phyloP scores from a whole-genome alignment of 164 flowering plant genomes.

The Kalanchoe fedtschenkoi region DNA sequence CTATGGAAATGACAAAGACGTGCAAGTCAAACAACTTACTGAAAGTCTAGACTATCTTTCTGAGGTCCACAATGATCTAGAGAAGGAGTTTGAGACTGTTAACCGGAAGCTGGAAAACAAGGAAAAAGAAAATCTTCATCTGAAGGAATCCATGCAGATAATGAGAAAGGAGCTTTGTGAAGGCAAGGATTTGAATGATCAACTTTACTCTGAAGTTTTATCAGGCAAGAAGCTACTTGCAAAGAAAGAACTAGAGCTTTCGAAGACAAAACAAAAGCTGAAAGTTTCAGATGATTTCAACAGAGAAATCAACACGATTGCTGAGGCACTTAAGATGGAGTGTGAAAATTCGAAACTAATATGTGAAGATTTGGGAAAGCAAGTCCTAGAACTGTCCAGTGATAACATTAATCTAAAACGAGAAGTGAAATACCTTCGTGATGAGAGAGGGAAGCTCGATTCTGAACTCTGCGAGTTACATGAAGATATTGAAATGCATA shows the following conservation, averaged over 20 bases:
- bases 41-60: slow-evolving; percentile 30
- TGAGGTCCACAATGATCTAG: slow-evolving; percentile 26
- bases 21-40: slow-evolving; percentile 26
- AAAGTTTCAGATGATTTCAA: slow-evolving; percentile 26
- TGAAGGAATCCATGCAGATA: slow-evolving; percentile 33
- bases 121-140: slow-evolving; percentile 33
- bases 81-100: slow-evolving; percentile 22
- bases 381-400: slow-evolving; percentile 25
- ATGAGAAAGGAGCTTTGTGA: slow-evolving; percentile 33
- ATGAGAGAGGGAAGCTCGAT: slow-evolving; percentile 31
- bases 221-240: slow-evolving; percentile 24
- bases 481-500: slow-evolving; percentile 35
- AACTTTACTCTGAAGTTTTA: slow-evolving; percentile 28
- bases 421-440: slow-evolving; percentile 39
- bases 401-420: slow-evolving; percentile 16
- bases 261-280: slow-evolving; percentile 35
- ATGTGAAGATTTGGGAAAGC: slow-evolving; percentile 26
- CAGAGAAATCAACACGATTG: slow-evolving; percentile 21
- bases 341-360: slow-evolving; percentile 20
- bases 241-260: slow-evolving; percentile 38
- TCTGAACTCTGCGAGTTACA: slow-evolving; percentile 26
- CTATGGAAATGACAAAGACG: slow-evolving; percentile 37
- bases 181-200: slow-evolving; percentile 23
- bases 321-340: slow-evolving; percentile 36
- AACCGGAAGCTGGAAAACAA: slow-evolving; percentile 24